phyloP scores from a whole-genome alignment of 352 stramenopile genomes.

The Pythium grandisporangium region DNA sequence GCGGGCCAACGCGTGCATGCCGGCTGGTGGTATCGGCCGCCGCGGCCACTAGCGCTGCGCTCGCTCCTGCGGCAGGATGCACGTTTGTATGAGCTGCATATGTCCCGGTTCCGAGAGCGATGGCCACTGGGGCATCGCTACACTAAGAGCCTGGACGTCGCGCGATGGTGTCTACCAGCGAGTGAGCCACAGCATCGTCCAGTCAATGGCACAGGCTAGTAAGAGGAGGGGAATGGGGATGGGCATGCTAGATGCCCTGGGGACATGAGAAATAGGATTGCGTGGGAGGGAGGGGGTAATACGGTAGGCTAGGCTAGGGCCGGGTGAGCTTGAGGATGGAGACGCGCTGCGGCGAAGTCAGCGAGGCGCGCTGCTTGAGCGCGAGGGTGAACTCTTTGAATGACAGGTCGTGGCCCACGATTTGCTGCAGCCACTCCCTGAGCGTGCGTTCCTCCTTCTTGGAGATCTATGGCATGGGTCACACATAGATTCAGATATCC shows the following conservation, averaged over 20 bases:
- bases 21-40: slow-evolving; percentile 14
- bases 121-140: slow-evolving; percentile 9
- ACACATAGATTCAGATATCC: too few species aligned
- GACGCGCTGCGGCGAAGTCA: slow-evolving; percentile 29
- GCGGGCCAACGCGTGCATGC: too few species aligned
- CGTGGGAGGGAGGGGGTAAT: not conserved
- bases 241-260: too few species aligned
- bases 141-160: slow-evolving; percentile 1
- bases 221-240: too few species aligned
- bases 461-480: too few species aligned
- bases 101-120: slow-evolving; percentile 10
- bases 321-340: slow-evolving; percentile 21
- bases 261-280: too few species aligned
- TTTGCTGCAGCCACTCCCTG: slow-evolving; percentile 35
- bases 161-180: slow-evolving; percentile 5
- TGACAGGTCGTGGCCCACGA: slow-evolving; percentile 33
- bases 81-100: slow-evolving; percentile 5
- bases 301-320: not conserved
- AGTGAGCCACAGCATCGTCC: too few species aligned
- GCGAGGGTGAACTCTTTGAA: slow-evolving; percentile 51
- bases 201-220: too few species aligned
- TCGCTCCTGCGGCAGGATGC: slow-evolving; percentile 1
- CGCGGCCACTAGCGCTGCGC: slow-evolving; percentile 4
- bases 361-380: slow-evolving; percentile 43
- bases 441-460: slow-evolving; percentile 30